Base-by-base conservation (phyloP, 257 asterid species). In the Capsicum pubescens region DNA sequence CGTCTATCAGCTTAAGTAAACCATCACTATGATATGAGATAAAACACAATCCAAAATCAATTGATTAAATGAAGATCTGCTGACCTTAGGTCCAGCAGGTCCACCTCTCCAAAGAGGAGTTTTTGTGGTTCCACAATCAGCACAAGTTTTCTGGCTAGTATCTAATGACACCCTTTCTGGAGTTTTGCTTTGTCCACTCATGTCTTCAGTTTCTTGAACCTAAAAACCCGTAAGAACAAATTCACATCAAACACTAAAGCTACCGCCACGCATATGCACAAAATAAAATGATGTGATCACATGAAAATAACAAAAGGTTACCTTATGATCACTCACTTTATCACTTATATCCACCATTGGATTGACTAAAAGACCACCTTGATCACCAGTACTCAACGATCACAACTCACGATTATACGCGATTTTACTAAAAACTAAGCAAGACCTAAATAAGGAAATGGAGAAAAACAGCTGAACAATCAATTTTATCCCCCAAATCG, bases 91-190 rank as follows among this genome's bases (percentile, higher is more conserved):
- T 56, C 99, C 99, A 85, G 97, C 98, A 42, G 99, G 98, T 84
- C 99, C 99, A 79, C 99, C 98, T 42, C 99, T 84, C 99, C 99
- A 96, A 11, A 96, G 95, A 3, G 99, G 99, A 32, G 99, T 96
- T 90, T 92, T 94, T 17, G 97, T 90, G 68, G 99, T 96, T 21
- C 99, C 99, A 42, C 98, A 96, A 91, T 94, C 98, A 46, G 87
- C 93, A 85, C 99, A 96, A 0, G 98, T 96, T 89, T 93, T 96
- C 74, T 88, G 89, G 4, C 15, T 77, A 0, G 5, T 54, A 71
- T 90, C 97, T 2, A 91, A 90, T 87, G 95, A 91, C 58, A 71
- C 88, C 91, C 95, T 93, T 42, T 91, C 93, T 1, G 91, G 89
- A 11, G 90, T 89, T 42, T 88, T 88, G 3, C 89, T 84, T 82